Base-by-base conservation (phyloP, 2,329 filamentous ascomycete species). In the Zopfia rhizophila region DNA sequence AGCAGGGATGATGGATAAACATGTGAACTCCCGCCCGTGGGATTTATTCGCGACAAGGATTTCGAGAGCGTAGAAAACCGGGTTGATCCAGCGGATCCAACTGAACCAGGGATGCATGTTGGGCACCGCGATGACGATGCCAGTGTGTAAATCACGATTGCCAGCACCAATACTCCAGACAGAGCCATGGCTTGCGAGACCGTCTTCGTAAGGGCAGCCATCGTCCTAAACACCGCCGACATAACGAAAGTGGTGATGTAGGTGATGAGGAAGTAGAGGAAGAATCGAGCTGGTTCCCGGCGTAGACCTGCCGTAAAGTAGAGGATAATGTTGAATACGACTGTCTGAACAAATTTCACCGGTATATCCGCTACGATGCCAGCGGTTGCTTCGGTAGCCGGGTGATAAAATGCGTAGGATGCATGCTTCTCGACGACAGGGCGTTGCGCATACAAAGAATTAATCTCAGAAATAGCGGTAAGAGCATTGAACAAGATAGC, bases 361-460 rank as follows among this genome's bases (percentile, higher is more conserved):
- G 91, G 91, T 70, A 95, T 73, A 58, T 96, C 92, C 54, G 84
- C 86, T 12, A 96, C 72, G 82, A 96, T 92, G 3, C 89, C 93
- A 0, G 89, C 84, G 50, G 90, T 79, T 11, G 90, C 90, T 77
- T 97, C 91, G 4, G 90, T 87, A 7, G 87, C 89, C 0, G 92
- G 91, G 63, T 95, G 91, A 60, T 96, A 96, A 25, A 96, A 82
- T 11, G 91, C 90, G 66, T 96, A 96, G 18, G 87, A 85, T 40
- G 80, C 75, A 60, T 96, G 92, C 67, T 96, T 96, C 63, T 96
- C 91, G 48, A 97, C 90, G 58, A 96, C 94, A 1, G 89, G 88
- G 16, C 92, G 86, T 80, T 96, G 91, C 1, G 88, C 82, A 63
- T 93, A 96, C 2, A 96, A 50, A 31, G 49, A 55, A 31, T 59